Evolutionary conservation across 2,329 filamentous ascomycete genomes (phyloP).

Genomic region (Alternaria consortialis): DNA sequence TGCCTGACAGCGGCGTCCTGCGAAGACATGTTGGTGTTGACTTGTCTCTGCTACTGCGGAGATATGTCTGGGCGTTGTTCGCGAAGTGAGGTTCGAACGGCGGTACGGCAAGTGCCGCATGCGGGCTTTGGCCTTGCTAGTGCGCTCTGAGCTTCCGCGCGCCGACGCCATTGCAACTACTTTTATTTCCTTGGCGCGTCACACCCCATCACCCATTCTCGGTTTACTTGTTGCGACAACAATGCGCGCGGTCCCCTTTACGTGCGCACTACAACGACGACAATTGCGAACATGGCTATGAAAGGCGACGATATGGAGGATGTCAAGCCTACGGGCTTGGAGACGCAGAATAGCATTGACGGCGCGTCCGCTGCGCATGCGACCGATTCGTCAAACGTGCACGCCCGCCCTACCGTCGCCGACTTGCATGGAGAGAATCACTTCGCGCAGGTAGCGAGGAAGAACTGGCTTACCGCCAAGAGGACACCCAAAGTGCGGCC

Average conservation of each 20-base stretch:
- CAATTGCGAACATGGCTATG: slow-evolving; percentile 18
- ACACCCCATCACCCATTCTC: slow-evolving; percentile 13
- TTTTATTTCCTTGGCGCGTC: slow-evolving; percentile 45
- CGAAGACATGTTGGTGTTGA: slow-evolving; percentile 44
- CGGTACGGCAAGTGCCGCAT: slow-evolving; percentile 30
- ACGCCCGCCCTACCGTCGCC: slow-evolving; percentile 69
- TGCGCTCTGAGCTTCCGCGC: slow-evolving; percentile 16
- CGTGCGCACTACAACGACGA: slow-evolving; percentile 17
- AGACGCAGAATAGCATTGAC: slow-evolving; percentile 19
- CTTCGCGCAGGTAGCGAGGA: slow-evolving; percentile 76
- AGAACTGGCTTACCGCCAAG: slow-evolving; percentile 80
- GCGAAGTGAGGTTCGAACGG: slow-evolving; percentile 15
- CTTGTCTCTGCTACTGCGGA: slow-evolving; percentile 17
- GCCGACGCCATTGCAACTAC: slow-evolving; percentile 24
- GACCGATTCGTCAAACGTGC: slow-evolving; percentile 29
- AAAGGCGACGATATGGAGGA: slow-evolving; percentile 36
- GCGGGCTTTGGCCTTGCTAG: background rate
- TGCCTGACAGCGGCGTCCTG: slow-evolving; percentile 38
- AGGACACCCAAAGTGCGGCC: slow-evolving; percentile 74
- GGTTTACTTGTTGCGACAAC: slow-evolving; percentile 31
- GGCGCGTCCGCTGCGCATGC: slow-evolving; percentile 35
- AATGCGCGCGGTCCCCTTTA: slow-evolving; percentile 35
- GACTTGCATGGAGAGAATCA: slow-evolving; percentile 74
- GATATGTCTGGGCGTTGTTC: slow-evolving; percentile 17
- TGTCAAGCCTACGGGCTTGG: slow-evolving; percentile 25